Conservation (phyloP, 1,139 yeast species). For the Geotrichum carabidarum region DNA sequence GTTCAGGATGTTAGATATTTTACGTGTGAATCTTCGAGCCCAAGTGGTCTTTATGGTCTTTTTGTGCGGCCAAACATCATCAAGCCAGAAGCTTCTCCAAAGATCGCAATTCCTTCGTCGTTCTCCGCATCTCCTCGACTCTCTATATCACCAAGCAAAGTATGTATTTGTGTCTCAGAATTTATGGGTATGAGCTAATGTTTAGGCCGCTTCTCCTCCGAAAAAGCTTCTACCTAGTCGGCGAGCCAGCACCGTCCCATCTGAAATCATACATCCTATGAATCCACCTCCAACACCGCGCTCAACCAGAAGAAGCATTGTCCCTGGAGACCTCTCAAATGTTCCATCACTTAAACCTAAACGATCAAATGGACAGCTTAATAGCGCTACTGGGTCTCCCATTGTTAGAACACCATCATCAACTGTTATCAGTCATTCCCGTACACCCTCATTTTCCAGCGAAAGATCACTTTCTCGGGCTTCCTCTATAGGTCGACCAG, state of each 20-base stretch:
- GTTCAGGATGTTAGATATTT: conserved; percentile 59
- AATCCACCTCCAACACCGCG: not conserved
- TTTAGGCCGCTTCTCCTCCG: not conserved
- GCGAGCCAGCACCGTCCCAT: not conserved
- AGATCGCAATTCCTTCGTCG: not conserved
- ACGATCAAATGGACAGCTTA: not conserved
- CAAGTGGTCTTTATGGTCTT: conserved; percentile 45
- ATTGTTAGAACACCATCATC: not conserved
- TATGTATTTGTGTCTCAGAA: not conserved
- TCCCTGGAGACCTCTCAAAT: not conserved
- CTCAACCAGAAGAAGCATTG: not conserved
- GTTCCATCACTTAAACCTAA: not conserved
- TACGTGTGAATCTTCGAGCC: conserved; percentile 36
- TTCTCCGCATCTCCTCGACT: conserved; percentile 1
- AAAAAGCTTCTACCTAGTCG: conserved; percentile 1
- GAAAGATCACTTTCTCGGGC: conserved; percentile 12
- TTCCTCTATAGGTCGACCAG: conserved; percentile 15
- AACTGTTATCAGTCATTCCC: not conserved
- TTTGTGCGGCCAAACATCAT: conserved; percentile 31
- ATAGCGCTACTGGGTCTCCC: not conserved
- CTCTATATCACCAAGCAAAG: conserved; percentile 1
- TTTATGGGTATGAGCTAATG: not conserved
- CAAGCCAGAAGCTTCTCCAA: not conserved
- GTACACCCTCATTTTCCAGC: not conserved
- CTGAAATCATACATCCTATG: conserved; percentile 1